Percentiles rank a stretch among this genome's conserved stretches.
These are phyloP conservation scores for Microsporum audouinii DNA, from an alignment of 2,329 filamentous ascomycete species.

Conservation along the genomic window DNA sequence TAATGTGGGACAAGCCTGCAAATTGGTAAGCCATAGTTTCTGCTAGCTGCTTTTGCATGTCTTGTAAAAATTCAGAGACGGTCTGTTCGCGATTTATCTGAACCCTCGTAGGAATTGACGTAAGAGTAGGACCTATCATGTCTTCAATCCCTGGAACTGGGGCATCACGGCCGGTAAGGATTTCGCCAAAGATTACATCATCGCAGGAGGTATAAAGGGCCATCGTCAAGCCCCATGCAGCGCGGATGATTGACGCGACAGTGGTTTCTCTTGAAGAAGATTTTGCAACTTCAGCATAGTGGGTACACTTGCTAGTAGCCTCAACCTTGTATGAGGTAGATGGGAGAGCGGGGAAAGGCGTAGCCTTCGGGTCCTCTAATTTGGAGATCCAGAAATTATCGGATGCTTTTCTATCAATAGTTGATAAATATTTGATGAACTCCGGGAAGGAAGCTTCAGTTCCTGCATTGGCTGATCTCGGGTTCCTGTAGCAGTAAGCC, in stretches of 20 bases:
- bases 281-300: not conserved
- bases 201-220: conserved; percentile 28
- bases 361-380: conserved; percentile 10
- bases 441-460: conserved; percentile 12
- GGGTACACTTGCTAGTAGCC: conserved; percentile 6
- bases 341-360: conserved; percentile 12
- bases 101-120: conserved; percentile 31
- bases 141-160: conserved; percentile 28
- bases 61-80: conserved; percentile 39
- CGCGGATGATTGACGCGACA: conserved; percentile 26
- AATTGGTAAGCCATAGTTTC: conserved; percentile 50
- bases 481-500: conserved; percentile 12
- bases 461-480: not conserved
- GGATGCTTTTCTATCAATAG: conserved; percentile 9
- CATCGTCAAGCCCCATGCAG: conserved; percentile 30
- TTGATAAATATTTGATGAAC: conserved; percentile 19
- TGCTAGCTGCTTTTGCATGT: conserved; percentile 43
- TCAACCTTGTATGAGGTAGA: conserved; percentile 10
- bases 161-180: conserved; percentile 31
- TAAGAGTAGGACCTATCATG: conserved; percentile 32
- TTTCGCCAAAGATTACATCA: conserved; percentile 33
- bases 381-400: conserved; percentile 14
- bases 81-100: conserved; percentile 24
- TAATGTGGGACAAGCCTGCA: conserved; percentile 37
- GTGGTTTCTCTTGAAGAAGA: conserved; percentile 12